Base-by-base conservation (phyloP, 1,284 basidiomycete genomes). In the Coriolopsis trogii region DNA sequence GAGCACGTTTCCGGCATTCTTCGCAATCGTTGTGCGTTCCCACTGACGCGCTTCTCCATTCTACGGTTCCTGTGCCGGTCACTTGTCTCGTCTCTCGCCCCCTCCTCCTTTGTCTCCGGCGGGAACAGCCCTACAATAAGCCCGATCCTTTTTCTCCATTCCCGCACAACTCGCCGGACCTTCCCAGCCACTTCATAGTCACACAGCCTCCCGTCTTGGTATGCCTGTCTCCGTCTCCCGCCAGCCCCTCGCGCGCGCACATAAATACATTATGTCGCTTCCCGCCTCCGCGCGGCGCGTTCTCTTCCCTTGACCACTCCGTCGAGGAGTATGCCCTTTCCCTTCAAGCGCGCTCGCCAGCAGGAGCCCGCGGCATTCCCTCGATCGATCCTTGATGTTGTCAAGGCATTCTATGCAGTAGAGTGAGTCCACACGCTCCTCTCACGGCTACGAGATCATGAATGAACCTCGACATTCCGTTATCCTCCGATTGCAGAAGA, bases 21-120 rank as follows among this genome's bases (percentile, higher is more conserved):
- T 53, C 58, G 51, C 41, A 41, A 46, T 26, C 34, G 41, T 53
- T 53, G 51, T 45, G 29, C 42, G 31, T 56, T 59, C 58, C 52
- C 58, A 59, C 58, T 42, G 45, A 36, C 41, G 44, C 51, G 51
- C 49, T 59, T 59, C 58, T 59, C 52, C 51, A 59, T 59, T 59
- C 55, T 59, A 49, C 58, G 58, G 58, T 54, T 56, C 54, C 49
- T 59, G 52, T 56, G 52, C 58, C 58, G 58, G 52, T 46, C 48
- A 51, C 51, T 46, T 49, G 43, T 23, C 42, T 28, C 38, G 44
- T 41, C n/a, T 39, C 42, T 26, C 28, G 37, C 37, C 49, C 48
- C 46, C 42, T 44, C 50, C 34, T 59, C 43, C 52, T 59, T 59
- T 59, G 58, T 56, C 58, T 54, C 51, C 58, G 51, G 58, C 54